Evolutionary conservation across 306 rosid genomes (phyloP).

Genomic region (Malus asiatica): DNA sequence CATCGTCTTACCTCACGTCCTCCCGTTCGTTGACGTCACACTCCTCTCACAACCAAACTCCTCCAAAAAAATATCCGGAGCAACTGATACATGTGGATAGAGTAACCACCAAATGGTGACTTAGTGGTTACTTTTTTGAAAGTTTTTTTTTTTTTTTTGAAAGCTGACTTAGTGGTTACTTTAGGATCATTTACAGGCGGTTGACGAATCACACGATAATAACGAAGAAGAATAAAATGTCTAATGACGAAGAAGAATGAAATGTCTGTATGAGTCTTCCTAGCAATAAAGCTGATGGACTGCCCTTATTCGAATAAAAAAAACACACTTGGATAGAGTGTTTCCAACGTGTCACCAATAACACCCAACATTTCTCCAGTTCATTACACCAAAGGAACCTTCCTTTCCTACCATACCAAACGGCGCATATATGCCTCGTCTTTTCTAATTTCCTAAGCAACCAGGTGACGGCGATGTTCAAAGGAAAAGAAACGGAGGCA

Average conservation of each 20-base stretch:
- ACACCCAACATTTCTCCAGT: neutral
- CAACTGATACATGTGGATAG: too few relatives aligned
- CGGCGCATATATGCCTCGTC: neutral
- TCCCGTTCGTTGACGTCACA: neutral
- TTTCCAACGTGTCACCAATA: too few relatives aligned
- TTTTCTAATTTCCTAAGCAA: neutral
- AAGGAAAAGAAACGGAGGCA: neutral
- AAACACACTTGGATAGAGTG: neutral
- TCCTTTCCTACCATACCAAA: neutral
- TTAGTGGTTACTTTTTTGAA: too few relatives aligned
- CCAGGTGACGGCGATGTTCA: neutral
- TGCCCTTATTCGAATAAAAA: too few relatives aligned
- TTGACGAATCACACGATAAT: too few relatives aligned
- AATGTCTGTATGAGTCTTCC: fast-evolving
- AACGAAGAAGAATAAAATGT: fast-evolving
- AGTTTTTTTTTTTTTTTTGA: too few relatives aligned
- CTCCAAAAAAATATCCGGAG: too few relatives aligned
- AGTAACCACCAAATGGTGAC: too few relatives aligned
- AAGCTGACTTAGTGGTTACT: too few relatives aligned
- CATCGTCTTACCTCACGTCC: neutral
- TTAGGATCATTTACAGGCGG: too few relatives aligned
- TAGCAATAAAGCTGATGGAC: too few relatives aligned
- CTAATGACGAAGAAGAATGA: fast-evolving
- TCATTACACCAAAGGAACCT: neutral
- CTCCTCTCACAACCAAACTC: too few relatives aligned